phyloP scores from a whole-genome alignment of 352 stramenopile species.

The Phytophthora meadii region DNA sequence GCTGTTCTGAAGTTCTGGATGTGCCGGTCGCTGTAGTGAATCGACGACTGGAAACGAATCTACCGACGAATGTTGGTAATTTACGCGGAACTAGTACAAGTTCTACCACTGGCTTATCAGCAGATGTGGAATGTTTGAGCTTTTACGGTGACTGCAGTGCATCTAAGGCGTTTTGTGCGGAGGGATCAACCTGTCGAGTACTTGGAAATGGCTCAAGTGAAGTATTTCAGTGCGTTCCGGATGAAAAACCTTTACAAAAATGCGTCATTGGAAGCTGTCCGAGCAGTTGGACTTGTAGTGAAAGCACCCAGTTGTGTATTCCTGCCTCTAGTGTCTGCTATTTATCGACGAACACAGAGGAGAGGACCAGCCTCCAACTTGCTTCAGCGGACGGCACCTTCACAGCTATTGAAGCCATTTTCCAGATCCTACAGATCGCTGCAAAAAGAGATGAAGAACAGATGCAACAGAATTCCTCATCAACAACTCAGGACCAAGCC shows the following conservation, averaged over 20 bases:
- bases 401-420: conserved; percentile 46
- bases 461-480: conserved; percentile 5
- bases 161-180: conserved; percentile 34
- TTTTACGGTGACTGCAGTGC: conserved; percentile 38
- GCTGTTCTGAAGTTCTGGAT: conserved; percentile 40
- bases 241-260: conserved; percentile 5
- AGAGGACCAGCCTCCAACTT: conserved; percentile 28
- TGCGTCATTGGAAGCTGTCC: conserved; percentile 33
- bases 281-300: conserved; percentile 41
- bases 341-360: conserved; percentile 12
- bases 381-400: conserved; percentile 25
- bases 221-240: conserved; percentile 30
- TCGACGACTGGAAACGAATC: conserved; percentile 12
- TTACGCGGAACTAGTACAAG: conserved; percentile 18
- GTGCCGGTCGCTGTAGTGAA: conserved; percentile 25
- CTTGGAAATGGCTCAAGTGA: neutral
- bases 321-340: conserved; percentile 49
- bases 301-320: conserved; percentile 23
- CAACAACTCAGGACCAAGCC: neutral
- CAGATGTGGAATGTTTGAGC: conserved; percentile 21
- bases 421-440: conserved; percentile 42
- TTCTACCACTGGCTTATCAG: neutral
- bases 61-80: neutral
- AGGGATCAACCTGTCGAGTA: conserved; percentile 42
- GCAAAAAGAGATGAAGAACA: conserved; percentile 11